Conservation (phyloP, 257 asterid genomes). For the Solanum dulcamara region DNA sequence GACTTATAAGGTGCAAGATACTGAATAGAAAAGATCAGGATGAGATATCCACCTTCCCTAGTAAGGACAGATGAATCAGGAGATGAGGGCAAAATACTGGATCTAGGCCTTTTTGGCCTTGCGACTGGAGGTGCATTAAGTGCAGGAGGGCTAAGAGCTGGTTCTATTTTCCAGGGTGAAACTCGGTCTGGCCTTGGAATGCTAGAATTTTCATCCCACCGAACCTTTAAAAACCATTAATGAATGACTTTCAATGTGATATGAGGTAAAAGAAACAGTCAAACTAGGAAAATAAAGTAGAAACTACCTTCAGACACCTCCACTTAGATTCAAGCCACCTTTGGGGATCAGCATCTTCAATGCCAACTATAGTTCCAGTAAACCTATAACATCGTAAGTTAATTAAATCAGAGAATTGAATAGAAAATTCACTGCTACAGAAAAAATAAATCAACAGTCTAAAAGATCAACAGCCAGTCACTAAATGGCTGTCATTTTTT, state of each 20-base stretch:
- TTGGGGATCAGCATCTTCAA: slow-evolving; percentile 60
- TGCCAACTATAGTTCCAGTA: slow-evolving; percentile 86
- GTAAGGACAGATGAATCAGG: slow-evolving; percentile 77
- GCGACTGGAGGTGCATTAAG: slow-evolving; percentile 71
- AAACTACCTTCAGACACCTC: slow-evolving; percentile 84
- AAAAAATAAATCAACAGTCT: background rate
- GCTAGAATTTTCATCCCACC: slow-evolving; percentile 92
- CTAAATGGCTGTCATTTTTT: background rate
- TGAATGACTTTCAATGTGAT: background rate
- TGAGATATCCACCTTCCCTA: slow-evolving; percentile 53
- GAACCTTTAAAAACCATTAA: slow-evolving; percentile 36
- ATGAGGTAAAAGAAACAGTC: background rate
- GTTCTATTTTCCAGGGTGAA: slow-evolving; percentile 96
- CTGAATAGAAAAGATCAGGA: background rate
- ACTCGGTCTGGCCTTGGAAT: slow-evolving; percentile 88
- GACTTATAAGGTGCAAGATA: background rate
- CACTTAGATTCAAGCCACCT: slow-evolving; percentile 88
- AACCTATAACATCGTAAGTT: slow-evolving; percentile 32
- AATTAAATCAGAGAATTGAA: background rate
- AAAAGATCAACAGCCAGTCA: background rate
- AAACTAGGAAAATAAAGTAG: background rate
- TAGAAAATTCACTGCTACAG: background rate
- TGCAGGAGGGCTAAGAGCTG: slow-evolving; percentile 78
- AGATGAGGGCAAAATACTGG: slow-evolving; percentile 55
- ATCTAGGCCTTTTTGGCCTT: slow-evolving; percentile 70